Conservation (phyloP, 257 asterid species). For the Ilex asprella region DNA sequence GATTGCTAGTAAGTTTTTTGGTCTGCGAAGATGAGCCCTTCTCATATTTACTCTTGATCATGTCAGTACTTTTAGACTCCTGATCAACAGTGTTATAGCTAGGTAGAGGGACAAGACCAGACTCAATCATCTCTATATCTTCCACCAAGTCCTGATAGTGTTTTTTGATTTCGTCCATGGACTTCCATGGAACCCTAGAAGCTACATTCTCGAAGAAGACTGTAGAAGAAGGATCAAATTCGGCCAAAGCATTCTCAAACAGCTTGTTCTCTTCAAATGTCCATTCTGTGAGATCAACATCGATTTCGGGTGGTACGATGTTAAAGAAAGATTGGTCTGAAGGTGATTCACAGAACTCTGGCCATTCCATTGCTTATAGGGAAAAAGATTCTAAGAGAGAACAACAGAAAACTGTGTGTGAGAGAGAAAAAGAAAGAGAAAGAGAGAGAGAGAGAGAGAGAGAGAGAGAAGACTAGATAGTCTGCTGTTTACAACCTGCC, state of each 20-base stretch:
- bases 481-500: no score
- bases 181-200: not conserved
- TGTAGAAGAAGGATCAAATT: slow-evolving; percentile 6
- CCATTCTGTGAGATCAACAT: slow-evolving; percentile 15
- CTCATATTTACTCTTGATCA: not conserved
- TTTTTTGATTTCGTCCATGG: slow-evolving; percentile 7
- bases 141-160: slow-evolving; percentile 21
- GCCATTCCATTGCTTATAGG: slow-evolving; percentile 19
- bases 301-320: slow-evolving; percentile 6
- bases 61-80: not conserved
- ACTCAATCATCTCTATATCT: slow-evolving; percentile 26
- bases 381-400: not conserved
- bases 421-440: no score
- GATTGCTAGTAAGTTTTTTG: not conserved
- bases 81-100: slow-evolving; percentile 5
- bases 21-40: not conserved
- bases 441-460: no score
- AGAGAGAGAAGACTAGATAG: no score
- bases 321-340: slow-evolving; percentile 8
- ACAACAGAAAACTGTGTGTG: no score
- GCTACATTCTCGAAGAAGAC: slow-evolving; percentile 24
- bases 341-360: slow-evolving; percentile 6
- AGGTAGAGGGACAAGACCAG: slow-evolving; percentile 15
- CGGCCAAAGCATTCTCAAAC: slow-evolving; percentile 26
- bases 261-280: slow-evolving; percentile 21